phyloP scores from a whole-genome alignment of 129 eudicot species.

The Helianthus annuus region DNA sequence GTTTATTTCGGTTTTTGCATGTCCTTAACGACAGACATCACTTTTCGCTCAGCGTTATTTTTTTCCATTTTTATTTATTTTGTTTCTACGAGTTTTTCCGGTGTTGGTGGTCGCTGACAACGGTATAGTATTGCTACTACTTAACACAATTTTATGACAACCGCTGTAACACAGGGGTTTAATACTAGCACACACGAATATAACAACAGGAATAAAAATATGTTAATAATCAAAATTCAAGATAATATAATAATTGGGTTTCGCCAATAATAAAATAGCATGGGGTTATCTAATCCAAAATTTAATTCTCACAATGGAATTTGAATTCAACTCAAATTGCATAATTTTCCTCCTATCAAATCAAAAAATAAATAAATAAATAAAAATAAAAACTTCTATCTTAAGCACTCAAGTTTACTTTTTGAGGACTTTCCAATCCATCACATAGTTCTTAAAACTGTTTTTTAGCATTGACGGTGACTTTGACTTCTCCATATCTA shows the following conservation, averaged over 20 bases:
- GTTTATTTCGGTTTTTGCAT: too few relatives aligned
- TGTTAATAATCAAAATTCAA: neutral
- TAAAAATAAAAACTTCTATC: slow-evolving; percentile 1
- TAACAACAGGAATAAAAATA: too few relatives aligned
- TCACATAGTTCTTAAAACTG: slow-evolving; percentile 68
- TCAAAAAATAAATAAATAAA: neutral
- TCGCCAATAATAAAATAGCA: neutral
- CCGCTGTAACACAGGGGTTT: too few relatives aligned
- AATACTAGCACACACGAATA: too few relatives aligned
- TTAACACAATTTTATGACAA: too few relatives aligned
- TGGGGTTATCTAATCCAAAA: slow-evolving; percentile 7
- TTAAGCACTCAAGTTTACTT: slow-evolving; percentile 16
- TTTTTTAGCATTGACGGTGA: slow-evolving; percentile 44
- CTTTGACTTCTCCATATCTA: slow-evolving; percentile 58
- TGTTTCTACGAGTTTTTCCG: too few relatives aligned
- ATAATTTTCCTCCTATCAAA: slow-evolving; percentile 13
- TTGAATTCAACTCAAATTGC: slow-evolving; percentile 22
- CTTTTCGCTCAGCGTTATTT: too few relatives aligned
- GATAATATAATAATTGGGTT: slow-evolving; percentile 1
- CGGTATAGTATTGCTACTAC: too few relatives aligned
- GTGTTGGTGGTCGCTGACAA: too few relatives aligned
- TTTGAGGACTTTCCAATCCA: slow-evolving; percentile 55
- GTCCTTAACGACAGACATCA: too few relatives aligned
- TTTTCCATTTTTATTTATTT: too few relatives aligned
- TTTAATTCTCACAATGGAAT: slow-evolving; percentile 21